Percentiles rank a stretch among this genome's conserved stretches.
phyloP scores from a whole-genome alignment of 257 asterid species.

The Solanum peruvianum region DNA sequence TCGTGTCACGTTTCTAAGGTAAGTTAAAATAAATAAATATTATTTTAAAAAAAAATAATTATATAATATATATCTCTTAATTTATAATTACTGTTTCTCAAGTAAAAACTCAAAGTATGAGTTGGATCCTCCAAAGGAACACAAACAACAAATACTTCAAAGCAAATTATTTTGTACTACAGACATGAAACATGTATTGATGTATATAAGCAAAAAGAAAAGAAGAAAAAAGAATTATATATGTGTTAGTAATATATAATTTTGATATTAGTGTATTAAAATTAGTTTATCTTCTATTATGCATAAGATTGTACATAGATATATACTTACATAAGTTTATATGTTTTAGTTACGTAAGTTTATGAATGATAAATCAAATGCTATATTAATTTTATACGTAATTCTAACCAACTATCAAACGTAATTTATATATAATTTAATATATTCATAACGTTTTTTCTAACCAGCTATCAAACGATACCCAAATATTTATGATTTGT shows the following conservation, averaged over 20 bases:
- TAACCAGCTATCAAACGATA: no score
- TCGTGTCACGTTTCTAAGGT: not conserved
- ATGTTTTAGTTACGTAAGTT: not conserved
- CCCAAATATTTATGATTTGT: no score
- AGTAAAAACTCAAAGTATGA: not conserved
- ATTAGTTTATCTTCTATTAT: no score
- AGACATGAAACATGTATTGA: not conserved
- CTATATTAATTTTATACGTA: no score
- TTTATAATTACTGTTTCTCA: not conserved
- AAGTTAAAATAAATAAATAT: no score
- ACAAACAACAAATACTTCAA: not conserved
- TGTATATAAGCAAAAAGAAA: not conserved
- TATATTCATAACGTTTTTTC: no score
- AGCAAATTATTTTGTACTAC: not conserved
- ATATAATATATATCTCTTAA: not conserved
- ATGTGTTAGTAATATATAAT: no score
- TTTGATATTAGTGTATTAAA: no score
- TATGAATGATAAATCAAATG: no score
- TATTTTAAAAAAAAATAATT: no score
- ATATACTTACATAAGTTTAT: not conserved
- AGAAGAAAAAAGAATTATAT: accelerated
- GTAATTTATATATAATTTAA: no score
- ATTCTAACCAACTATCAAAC: accelerated
- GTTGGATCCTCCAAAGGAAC: not conserved
- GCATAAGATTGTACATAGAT: not conserved